Base-by-base conservation (phyloP, 306 rosid species). In the Ziziphus jujuba region DNA sequence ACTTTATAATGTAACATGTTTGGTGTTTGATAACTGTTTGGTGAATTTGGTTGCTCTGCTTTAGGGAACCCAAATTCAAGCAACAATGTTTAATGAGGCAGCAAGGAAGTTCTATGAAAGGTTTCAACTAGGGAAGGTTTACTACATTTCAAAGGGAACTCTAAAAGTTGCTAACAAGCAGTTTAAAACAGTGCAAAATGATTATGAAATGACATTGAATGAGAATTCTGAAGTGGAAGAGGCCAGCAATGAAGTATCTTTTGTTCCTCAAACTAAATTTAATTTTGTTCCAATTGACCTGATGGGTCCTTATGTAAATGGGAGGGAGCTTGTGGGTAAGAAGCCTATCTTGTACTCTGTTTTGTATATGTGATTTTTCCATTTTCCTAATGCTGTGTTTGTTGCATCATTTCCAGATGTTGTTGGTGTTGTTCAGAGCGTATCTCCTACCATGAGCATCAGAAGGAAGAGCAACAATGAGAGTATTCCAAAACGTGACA, bases 61-160 rank as follows among this genome's bases (percentile, higher is more conserved):
- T 59, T 82, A 93, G 99, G 99, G 97, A 16, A 93, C 99, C 9
- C 85, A 93, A 77, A 93, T 93, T 75, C 99, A 90, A 77, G 99
- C 99, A 63, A 93, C 99, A 1, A 93, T 93, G 99, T 93, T 93
- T 72, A 93, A 93, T 54, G 92, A 83, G 47, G 95, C 99, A 61
- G 99, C 97, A 14, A 83, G 67, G 75, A 93, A 88, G 60, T 93
- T 90, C 75, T 88, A 36, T 77, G 97, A 88, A 20, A 93, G 66
- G 66, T 93, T 93, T 88, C 79, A 73, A 52, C 35, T 86, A 25
- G 99, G 99, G 44, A 93, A 88, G 81, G 97, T 93, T 45, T 93
- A 88, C 50, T 93, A 88, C 73, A 81, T 93, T 71, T 93, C 97
- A 58, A 93, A 69, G 72, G 99, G 99, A 14, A 55, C 84, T 71